A percentile compares a stretch with the other conserved stretches of the same genome.
These are phyloP conservation scores for Aspergillus tanneri DNA, from an alignment of 2,329 filamentous ascomycete species.

Conservation along the genomic window DNA sequence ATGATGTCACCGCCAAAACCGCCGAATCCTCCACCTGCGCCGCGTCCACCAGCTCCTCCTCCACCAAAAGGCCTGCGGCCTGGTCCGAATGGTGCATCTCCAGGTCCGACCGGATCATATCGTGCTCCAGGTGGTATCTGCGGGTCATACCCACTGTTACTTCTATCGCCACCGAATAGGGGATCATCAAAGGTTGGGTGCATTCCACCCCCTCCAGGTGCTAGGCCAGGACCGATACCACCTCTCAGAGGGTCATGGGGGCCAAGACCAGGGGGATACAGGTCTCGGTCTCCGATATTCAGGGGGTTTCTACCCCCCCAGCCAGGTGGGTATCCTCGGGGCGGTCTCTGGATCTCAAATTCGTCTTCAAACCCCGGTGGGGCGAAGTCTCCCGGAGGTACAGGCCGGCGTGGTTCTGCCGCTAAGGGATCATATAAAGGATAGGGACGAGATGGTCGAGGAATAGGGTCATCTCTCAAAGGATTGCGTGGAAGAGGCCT, in stretches of 20 bases:
- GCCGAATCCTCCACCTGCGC: conserved; percentile 51
- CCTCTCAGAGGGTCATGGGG: conserved; percentile 78
- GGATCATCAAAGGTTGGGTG: conserved; percentile 94
- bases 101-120: conserved; percentile 83
- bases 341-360: conserved; percentile 72
- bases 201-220: conserved; percentile 77
- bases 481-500: conserved; percentile 47
- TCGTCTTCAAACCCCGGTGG: conserved; percentile 94
- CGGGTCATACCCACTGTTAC: conserved; percentile 59
- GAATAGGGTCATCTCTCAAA: conserved; percentile 53
- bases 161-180: conserved; percentile 65
- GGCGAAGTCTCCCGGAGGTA: conserved; percentile 71
- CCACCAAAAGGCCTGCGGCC: conserved; percentile 27
- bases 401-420: conserved; percentile 58
- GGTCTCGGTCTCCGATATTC: conserved; percentile 78
- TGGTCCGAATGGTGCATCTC: conserved; percentile 50
- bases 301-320: conserved; percentile 57
- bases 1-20: conserved; percentile 47
- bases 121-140: conserved; percentile 83
- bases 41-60: too few species aligned
- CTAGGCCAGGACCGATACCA: conserved; percentile 61
- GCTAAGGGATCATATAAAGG: conserved; percentile 68
- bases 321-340: conserved; percentile 49
- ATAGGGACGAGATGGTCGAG: conserved; percentile 64
- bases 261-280: conserved; percentile 82